Percentiles rank a stretch among this genome's conserved stretches.
Conservation (phyloP, 1,284 basidiomycete genomes). For the Rhodotorula mucilaginosa region DNA sequence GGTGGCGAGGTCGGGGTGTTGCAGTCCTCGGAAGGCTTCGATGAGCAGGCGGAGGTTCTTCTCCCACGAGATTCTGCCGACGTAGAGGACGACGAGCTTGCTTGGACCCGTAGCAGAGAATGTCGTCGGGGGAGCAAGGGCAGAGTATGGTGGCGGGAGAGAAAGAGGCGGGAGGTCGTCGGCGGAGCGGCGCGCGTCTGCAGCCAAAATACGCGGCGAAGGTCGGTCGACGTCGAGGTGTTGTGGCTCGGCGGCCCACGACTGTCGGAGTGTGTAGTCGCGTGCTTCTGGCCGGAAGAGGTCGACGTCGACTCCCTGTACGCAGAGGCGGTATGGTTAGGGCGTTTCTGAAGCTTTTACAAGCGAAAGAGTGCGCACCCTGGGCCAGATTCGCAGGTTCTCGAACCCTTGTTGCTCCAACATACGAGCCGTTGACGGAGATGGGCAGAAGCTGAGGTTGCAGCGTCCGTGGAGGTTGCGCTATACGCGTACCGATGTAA, state of each 20-base stretch:
- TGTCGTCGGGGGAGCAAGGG: slow-evolving; percentile 39
- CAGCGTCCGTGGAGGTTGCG: slow-evolving; percentile 39
- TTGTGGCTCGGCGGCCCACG: slow-evolving; percentile 51
- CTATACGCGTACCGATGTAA: slow-evolving; percentile 15
- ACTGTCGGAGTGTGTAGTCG: slow-evolving; percentile 50
- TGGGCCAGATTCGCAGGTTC: slow-evolving; percentile 57
- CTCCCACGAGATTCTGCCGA: slow-evolving; percentile 56
- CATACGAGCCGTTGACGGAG: slow-evolving; percentile 55
- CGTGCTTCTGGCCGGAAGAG: slow-evolving; percentile 54
- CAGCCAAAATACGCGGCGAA: slow-evolving; percentile 28
- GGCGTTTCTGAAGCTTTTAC: too few relatives aligned
- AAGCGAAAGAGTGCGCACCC: slow-evolving; percentile 37
- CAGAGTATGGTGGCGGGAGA: slow-evolving; percentile 44
- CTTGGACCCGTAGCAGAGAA: slow-evolving; percentile 36
- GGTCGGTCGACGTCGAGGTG: slow-evolving; percentile 15
- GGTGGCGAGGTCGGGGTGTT: slow-evolving; percentile 39
- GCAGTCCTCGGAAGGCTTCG: slow-evolving; percentile 50
- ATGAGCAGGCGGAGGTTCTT: slow-evolving; percentile 60
- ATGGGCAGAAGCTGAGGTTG: slow-evolving; percentile 57
- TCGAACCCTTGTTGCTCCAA: slow-evolving; percentile 53
- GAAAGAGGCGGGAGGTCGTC: slow-evolving; percentile 33
- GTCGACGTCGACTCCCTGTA: slow-evolving; percentile 51
- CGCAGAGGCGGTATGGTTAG: too few relatives aligned
- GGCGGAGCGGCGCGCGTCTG: slow-evolving; percentile 44
- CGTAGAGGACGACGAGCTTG: slow-evolving; percentile 49